A percentile compares a stretch with the other conserved stretches of the same genome.
Evolutionary conservation across 208 protist genomes (phyloP).

Genomic region (Porcisia hertigi): DNA sequence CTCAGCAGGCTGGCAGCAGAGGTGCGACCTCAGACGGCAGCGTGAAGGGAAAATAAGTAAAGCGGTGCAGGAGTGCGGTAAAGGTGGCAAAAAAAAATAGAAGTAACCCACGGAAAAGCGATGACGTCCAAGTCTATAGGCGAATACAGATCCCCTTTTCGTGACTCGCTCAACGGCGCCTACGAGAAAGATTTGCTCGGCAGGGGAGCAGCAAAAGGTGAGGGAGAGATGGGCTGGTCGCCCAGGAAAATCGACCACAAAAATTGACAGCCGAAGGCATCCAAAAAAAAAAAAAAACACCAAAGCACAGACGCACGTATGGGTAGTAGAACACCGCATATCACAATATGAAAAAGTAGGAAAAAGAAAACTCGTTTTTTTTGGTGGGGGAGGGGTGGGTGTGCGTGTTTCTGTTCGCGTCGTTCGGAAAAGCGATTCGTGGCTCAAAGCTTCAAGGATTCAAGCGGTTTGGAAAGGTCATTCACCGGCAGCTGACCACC

Average conservation of each 20-base stretch:
- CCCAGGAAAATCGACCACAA: too few species aligned
- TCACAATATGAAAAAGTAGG: too few species aligned
- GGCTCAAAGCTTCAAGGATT: slow-evolving; percentile 50
- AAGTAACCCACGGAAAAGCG: too few species aligned
- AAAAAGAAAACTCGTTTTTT: not conserved
- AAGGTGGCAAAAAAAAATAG: not conserved
- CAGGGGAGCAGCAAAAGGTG: too few species aligned
- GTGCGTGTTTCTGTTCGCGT: too few species aligned
- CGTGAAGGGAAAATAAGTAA: not conserved
- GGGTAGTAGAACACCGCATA: not conserved
- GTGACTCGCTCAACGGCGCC: too few species aligned
- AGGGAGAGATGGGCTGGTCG: too few species aligned
- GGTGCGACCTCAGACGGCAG: not conserved
- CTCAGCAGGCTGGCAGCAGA: not conserved
- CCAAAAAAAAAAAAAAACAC: not conserved
- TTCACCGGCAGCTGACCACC: slow-evolving; percentile 48
- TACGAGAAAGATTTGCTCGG: too few species aligned
- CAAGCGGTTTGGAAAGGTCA: slow-evolving; percentile 54
- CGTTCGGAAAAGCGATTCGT: too few species aligned
- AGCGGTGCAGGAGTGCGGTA: not conserved
- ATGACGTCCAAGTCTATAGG: too few species aligned
- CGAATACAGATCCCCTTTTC: too few species aligned
- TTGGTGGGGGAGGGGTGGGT: too few species aligned
- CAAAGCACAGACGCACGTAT: not conserved
- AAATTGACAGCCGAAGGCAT: not conserved